Evolutionary conservation across 1,284 basidiomycete species (phyloP).

Genomic region (Cryptococcus jaspeensis): DNA sequence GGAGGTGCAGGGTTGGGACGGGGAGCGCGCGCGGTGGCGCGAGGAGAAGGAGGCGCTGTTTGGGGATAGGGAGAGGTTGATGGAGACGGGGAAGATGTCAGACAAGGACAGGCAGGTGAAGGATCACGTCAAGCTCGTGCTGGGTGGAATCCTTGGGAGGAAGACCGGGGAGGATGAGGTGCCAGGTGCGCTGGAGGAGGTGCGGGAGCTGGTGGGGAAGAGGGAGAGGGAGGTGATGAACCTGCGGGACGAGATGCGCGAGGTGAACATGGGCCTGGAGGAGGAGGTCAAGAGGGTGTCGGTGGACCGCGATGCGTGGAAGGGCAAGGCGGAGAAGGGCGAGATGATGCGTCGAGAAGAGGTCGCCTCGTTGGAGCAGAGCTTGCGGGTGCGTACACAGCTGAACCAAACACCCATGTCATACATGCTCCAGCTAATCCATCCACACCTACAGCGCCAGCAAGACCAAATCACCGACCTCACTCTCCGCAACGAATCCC

Average conservation of each 20-base stretch:
- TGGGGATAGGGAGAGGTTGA: slow-evolving; percentile 19
- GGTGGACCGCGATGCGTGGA: slow-evolving; percentile 57
- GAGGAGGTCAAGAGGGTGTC: slow-evolving; percentile 60
- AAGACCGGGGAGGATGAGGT: slow-evolving; percentile 13
- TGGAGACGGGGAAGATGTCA: slow-evolving; percentile 23
- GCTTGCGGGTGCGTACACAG: slow-evolving; percentile 55
- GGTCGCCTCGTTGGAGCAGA: slow-evolving; percentile 57
- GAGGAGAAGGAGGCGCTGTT: slow-evolving; percentile 24
- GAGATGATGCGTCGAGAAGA: slow-evolving; percentile 55
- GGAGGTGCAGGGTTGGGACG: slow-evolving; percentile 23
- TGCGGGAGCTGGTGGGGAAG: slow-evolving; percentile 51
- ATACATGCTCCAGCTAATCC: neutral
- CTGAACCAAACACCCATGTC: neutral
- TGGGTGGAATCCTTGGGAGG: slow-evolving; percentile 39
- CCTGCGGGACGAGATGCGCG: slow-evolving; percentile 42
- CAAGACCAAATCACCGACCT: slow-evolving; percentile 44
- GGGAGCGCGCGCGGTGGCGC: slow-evolving; percentile 9
- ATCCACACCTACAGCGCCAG: slow-evolving; percentile 32
- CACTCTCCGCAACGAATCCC: slow-evolving; percentile 32
- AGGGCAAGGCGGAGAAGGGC: slow-evolving; percentile 59
- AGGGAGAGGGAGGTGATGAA: slow-evolving; percentile 57
- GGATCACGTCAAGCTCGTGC: slow-evolving; percentile 37
- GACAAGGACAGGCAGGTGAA: slow-evolving; percentile 52
- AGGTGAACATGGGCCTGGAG: slow-evolving; percentile 58
- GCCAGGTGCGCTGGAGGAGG: slow-evolving; percentile 34